Evolutionary conservation across 352 stramenopile genomes (phyloP).

Genomic region (Phytophthora lateralis): DNA sequence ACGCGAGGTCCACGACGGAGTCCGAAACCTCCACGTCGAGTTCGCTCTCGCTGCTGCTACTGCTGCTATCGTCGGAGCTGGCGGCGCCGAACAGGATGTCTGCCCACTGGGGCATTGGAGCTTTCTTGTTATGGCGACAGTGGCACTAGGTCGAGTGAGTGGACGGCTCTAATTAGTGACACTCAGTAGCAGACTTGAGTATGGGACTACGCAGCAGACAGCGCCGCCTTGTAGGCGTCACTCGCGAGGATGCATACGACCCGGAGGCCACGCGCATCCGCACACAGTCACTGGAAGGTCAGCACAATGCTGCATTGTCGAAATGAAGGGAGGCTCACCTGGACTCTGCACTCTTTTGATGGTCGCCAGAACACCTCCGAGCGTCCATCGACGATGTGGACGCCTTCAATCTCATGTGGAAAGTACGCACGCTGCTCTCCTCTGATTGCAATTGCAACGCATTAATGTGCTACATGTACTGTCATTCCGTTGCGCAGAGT

Average conservation of each 20-base stretch:
- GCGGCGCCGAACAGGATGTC: slow-evolving; percentile 6
- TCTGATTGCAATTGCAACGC: not conserved
- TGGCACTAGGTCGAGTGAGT: not conserved
- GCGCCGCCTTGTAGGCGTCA: slow-evolving; percentile 45
- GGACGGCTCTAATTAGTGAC: not conserved
- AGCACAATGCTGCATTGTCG: not conserved
- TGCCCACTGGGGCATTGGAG: slow-evolving; percentile 5
- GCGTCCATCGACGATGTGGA: slow-evolving; percentile 49
- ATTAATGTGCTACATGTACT: not conserved
- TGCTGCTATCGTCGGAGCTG: slow-evolving; percentile 9
- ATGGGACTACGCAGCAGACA: slow-evolving; percentile 63
- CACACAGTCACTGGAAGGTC: slow-evolving; percentile 44
- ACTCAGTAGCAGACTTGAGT: not conserved
- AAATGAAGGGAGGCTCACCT: not conserved
- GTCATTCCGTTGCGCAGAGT: slow-evolving; percentile 26
- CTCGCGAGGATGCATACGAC: slow-evolving; percentile 44
- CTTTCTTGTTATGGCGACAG: not conserved
- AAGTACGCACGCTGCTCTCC: slow-evolving; percentile 16
- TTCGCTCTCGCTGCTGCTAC: not conserved
- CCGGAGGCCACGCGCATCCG: slow-evolving; percentile 41
- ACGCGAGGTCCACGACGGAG: slow-evolving; percentile 19
- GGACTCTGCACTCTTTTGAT: not conserved
- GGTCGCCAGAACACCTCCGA: slow-evolving; percentile 46
- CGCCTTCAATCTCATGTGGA: slow-evolving; percentile 56
- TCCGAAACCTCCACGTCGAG: not conserved